Conservation (phyloP, 495 filamentous ascomycete genomes). For the Oidiodendron maius region DNA sequence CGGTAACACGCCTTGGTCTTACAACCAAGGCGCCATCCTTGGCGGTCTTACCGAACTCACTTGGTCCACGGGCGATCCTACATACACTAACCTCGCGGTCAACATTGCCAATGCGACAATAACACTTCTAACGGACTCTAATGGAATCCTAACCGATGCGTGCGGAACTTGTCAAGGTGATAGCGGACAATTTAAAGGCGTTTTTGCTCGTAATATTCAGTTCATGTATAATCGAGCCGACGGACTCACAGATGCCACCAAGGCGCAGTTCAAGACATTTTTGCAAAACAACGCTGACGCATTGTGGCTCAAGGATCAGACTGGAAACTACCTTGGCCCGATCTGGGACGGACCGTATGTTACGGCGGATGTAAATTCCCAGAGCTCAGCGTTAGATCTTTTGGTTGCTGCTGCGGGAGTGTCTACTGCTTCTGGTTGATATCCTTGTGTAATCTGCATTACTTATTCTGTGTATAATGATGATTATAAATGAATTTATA, state of each 20-base stretch:
- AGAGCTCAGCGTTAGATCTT: conserved; percentile 62
- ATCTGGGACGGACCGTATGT: conserved; percentile 47
- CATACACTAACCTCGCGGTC: conserved; percentile 49
- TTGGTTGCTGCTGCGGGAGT: conserved; percentile 55
- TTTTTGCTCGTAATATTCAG: conserved; percentile 66
- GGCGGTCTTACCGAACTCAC: conserved; percentile 65
- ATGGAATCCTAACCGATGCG: conserved; percentile 57
- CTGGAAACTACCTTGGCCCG: conserved; percentile 43
- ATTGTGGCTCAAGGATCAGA: conserved; percentile 62
- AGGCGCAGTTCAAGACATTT: conserved; percentile 47
- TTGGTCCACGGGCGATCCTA: conserved; percentile 29
- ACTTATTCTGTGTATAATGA: too few species aligned
- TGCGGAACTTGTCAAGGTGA: conserved; percentile 61
- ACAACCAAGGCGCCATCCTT: conserved; percentile 77
- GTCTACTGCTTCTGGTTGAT: too few species aligned
- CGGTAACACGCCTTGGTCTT: conserved; percentile 53
- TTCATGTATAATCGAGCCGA: conserved; percentile 44
- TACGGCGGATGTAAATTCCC: conserved; percentile 47
- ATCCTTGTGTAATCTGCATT: too few species aligned
- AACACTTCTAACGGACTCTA: conserved; percentile 39
- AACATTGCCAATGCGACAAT: conserved; percentile 60
- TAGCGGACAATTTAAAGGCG: conserved; percentile 71
- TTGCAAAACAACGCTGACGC: conserved; percentile 58
- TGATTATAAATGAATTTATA: too few species aligned
- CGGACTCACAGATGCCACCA: conserved; percentile 23